These are phyloP conservation scores for Eimeria tenella DNA, from an alignment of 169 alveolate genomes.

Conservation along the genomic window DNA sequence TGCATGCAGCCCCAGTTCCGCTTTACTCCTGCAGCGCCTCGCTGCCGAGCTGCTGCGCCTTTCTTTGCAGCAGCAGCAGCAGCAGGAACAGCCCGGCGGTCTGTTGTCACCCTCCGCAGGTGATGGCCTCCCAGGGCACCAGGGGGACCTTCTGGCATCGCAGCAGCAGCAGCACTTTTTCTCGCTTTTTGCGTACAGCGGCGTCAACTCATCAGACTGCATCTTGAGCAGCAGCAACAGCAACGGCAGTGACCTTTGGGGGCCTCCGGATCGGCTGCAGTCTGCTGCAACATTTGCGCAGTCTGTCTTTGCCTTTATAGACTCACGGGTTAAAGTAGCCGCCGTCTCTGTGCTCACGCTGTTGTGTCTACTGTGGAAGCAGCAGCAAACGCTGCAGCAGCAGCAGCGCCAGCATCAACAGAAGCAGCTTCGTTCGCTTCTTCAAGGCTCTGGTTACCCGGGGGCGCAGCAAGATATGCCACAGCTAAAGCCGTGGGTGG, in stretches of 20 bases:
- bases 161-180: conserved; percentile 73
- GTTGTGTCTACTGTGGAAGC: conserved; percentile 56
- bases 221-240: not conserved
- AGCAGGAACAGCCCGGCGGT: not conserved
- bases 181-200: conserved; percentile 26
- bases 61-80: conserved; percentile 66
- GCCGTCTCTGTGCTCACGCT: conserved; percentile 64
- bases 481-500: conserved; percentile 2
- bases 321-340: conserved; percentile 41
- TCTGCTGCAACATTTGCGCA: conserved; percentile 51
- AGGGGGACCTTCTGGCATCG: not conserved
- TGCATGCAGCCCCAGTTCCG: conserved; percentile 40
- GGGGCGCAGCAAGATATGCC: not conserved
- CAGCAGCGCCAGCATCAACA: conserved; percentile 63
- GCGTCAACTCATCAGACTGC: conserved; percentile 26
- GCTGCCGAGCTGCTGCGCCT: conserved; percentile 57
- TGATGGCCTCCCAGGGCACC: conserved; percentile 46
- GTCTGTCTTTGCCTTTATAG: conserved; percentile 47
- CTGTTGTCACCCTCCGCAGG: conserved; percentile 57
- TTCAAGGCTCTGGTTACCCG: not conserved
- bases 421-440: not conserved
- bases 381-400: conserved; percentile 60
- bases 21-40: conserved; percentile 28
- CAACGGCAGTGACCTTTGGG: conserved; percentile 1
- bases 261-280: not conserved